phyloP scores from a whole-genome alignment of 352 stramenopile genomes.

The Phytopythium kandeliae region DNA sequence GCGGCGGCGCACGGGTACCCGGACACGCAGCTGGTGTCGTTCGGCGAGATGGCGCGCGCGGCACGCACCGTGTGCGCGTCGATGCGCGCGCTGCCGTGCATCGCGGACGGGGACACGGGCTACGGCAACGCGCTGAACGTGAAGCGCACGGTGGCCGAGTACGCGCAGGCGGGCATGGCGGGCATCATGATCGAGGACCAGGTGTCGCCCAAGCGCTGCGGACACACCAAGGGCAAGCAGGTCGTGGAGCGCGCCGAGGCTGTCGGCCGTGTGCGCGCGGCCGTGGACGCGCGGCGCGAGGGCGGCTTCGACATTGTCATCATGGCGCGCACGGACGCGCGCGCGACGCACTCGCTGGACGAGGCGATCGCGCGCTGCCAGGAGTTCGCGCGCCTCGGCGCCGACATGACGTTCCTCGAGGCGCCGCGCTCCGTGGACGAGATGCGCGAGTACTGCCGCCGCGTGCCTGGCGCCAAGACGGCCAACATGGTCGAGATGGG shows the following conservation, averaged over 20 bases:
- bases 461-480: constrained; percentile 90
- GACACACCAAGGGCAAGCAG: constrained; percentile 89
- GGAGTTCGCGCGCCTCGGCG: constrained; percentile 87
- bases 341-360: constrained; percentile 85
- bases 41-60: constrained; percentile 48
- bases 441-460: constrained; percentile 88
- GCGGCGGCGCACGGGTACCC: constrained; percentile 82
- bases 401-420: constrained; percentile 96
- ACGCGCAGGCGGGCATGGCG: constrained; percentile 87
- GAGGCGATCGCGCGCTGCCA: constrained; percentile 91
- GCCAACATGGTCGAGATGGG: constrained; percentile 86
- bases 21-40: constrained; percentile 83
- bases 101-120: constrained; percentile 87
- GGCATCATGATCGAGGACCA: constrained; percentile 95
- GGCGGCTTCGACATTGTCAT: constrained; percentile 90
- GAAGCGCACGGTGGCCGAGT: constrained; percentile 89
- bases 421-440: constrained; percentile 87
- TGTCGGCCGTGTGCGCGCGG: constrained; percentile 78
- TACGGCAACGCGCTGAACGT: constrained; percentile 94
- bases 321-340: constrained; percentile 91
- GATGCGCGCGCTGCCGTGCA: constrained; percentile 43
- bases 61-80: constrained; percentile 38
- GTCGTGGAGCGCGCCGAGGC: constrained; percentile 86
- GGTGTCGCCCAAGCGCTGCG: constrained; percentile 90
- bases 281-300: constrained; percentile 85